Base-by-base conservation (phyloP, 108 stramenopile genomes). In the Nitzschia sp. region DNA sequence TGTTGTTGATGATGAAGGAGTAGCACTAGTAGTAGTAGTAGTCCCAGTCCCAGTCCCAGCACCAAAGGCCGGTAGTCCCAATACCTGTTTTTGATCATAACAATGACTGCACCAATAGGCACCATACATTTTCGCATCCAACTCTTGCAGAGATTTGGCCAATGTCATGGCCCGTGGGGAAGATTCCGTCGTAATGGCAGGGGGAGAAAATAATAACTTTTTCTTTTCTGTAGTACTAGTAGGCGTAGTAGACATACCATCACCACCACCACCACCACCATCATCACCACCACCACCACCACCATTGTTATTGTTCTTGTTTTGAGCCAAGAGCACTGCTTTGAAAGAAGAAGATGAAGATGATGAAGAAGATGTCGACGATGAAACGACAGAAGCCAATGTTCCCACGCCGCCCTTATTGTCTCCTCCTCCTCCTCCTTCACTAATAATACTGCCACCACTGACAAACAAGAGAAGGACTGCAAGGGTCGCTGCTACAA, bases 51-150 rank as follows among this genome's bases (percentile, higher is more conserved):
- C n/a, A n/a, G n/a, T n/a, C n/a, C n/a, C n/a, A 29, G 11, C 81
- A 63, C 55, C 53, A 78, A 93, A 84, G 27, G 93, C 95, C 69
- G 96, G 79, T 28, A 76, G 67, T 1, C 95, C 94, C 34, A 97
- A 60, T 3, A 64, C 21, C 75, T 95, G 68, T 64, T 97, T 97
- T 69, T 97, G 97, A 78, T 95, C 89, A 53, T 90, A 96, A 59
- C 97, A 97, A 58, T 97, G 97, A 21, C 86, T 82, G 75, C 97
- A 97, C 97, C 97, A 97, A 69, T 90, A 96, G 34, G 97, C 97
- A n/a, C 97, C 97, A 59, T 82, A 97, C 88, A 97, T 90, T 47
- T 66, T 78, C 6, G 97, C 86, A 68, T 95, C 71, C 33, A 92
- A 41, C 0, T 68, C 41, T 59, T 85, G 69, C 36, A 97, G 68